phyloP scores from a whole-genome alignment of 139 green algal species.

The Mychonastes homosphaera region DNA sequence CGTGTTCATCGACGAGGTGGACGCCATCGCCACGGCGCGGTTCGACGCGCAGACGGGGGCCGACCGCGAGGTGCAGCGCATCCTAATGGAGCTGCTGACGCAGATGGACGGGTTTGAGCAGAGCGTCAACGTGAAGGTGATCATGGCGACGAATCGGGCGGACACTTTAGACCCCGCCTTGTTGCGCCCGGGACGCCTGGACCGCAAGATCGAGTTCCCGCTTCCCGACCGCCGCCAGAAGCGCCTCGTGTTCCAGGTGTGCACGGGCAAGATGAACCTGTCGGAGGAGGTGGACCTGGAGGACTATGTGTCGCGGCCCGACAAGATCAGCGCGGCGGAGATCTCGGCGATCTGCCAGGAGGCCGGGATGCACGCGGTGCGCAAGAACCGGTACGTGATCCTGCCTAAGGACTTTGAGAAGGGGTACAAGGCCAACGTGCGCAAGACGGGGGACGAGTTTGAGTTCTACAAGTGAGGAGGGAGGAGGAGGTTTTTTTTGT shows the following conservation, averaged over 20 bases:
- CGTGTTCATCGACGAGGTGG: conserved; percentile 97
- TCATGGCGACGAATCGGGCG: conserved; percentile 98
- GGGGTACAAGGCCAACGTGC: conserved; percentile 94
- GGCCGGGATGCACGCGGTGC: conserved; percentile 86
- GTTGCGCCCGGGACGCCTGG: conserved; percentile 88
- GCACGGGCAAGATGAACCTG: conserved; percentile 96
- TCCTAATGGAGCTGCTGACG: conserved; percentile 99
- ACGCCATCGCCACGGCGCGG: conserved; percentile 93
- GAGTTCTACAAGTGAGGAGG: conserved; percentile 88
- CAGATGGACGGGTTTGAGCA: conserved; percentile 99
- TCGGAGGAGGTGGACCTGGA: conserved; percentile 97
- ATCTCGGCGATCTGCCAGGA: conserved; percentile 87
- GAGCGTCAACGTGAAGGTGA: conserved; percentile 84
- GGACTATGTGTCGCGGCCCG: conserved; percentile 91
- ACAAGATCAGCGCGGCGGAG: conserved; percentile 97
- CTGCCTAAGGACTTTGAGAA: conserved; percentile 99
- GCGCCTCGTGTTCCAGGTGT: conserved; percentile 97
- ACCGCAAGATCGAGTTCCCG: conserved; percentile 99
- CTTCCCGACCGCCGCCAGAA: conserved; percentile 94
- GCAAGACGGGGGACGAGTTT: conserved; percentile 82
- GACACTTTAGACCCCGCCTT: conserved; percentile 97
- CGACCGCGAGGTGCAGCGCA: conserved; percentile 93
- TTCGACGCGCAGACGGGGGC: conserved; percentile 93
- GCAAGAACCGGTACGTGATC: conserved; percentile 93
- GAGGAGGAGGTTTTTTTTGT: neutral